Evolutionary conservation across 148 eudicot genomes (phyloP), one percentile per base, ranked within the genome.

Genomic region (Nyssa sinensis): DNA sequence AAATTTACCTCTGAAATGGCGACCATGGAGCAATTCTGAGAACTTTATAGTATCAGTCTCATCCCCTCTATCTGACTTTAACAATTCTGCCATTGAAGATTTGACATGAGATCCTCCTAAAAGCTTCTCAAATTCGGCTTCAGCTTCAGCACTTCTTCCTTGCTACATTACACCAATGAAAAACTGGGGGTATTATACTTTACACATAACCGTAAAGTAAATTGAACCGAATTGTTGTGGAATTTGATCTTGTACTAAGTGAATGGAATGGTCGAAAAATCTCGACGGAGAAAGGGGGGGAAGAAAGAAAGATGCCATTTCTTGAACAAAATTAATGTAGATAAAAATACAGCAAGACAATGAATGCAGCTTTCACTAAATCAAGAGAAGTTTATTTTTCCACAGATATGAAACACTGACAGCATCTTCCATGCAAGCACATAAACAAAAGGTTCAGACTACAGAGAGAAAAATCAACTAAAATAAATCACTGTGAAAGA

Each of bases 1-100:
- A n/a, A n/a, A 67, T 60, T 39, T 84, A 95, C 99, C 99, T 92
- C 86, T 92, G 47, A 86, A 89, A 85, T 95, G 89, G 62, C 96
- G 96, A 73, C 99, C 97, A 70, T 62, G 73, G 64, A 95, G 78
- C 84, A 92, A 78, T 55, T 92, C 99, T 30, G 80, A 78, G 35
- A 90, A 69, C 72, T 78, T 86, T 49, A 89, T 83, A 34, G 76
- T 80, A 61, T 88, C 91, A 31, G 75, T 58, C 41, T 95, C 96
- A 44, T 82, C 91, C 68, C 89, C 96, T 79, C 88, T 83, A 68
- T 95, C 96, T 51, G 85, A 84, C 80, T 89, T 95, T 24, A 89
- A 83, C 78, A 95, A 72, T 62, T 95, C 98, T 64, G 79, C 79
- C 85, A 95, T 92, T 23, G 96, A 92, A 75, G 92, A 77, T 70